Base-by-base conservation (phyloP, 305 asterid genomes). In the Fraxinus xanthoxyloides region DNA sequence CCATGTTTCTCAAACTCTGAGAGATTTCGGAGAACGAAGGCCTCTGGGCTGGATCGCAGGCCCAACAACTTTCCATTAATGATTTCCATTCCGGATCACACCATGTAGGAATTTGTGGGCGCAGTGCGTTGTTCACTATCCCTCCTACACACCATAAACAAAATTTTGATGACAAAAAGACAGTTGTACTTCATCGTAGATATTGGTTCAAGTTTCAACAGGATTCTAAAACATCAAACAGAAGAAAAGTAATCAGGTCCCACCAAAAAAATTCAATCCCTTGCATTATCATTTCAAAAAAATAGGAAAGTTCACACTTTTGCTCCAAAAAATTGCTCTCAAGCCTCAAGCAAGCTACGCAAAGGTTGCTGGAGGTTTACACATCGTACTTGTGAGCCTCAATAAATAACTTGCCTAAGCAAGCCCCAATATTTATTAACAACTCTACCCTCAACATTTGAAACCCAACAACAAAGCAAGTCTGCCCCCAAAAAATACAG, bases 41-140 rank as follows among this genome's bases (percentile, higher is more conserved):
- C 88, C 99, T 89, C 76, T 88, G 83, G 21, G 91, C 79, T 4
- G 98, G 97, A 56, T 96, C 97, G 56, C 94, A 86, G 3, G 88
- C 92, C 99, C 99, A 96, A 82, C 91, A 89, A 81, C 94, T 92
- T 86, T 91, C 99, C 99, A 96, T 96, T 86, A 96, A 87, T 1
- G 97, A 82, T 85, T 94, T 96, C 99, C 99, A 96, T 84, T 93
- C 97, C 1, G 99, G 99, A 83, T 96, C 99, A 10, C 99, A 94
- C 98, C 98, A 96, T 10, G 95, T 88, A 0, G 99, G 99, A 63
- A 91, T 92, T 87, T 92, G 92, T 15, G 99, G 99, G 63, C 99
- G 98, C 73, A 96, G 79, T 31, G 95, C 74, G 90, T 92, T 92
- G 91, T 91, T 94, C 84, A 96, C 97, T 38, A 96, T 96, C 77